Conservation (phyloP, 306 rosid species). For the Bauhinia variegata region DNA sequence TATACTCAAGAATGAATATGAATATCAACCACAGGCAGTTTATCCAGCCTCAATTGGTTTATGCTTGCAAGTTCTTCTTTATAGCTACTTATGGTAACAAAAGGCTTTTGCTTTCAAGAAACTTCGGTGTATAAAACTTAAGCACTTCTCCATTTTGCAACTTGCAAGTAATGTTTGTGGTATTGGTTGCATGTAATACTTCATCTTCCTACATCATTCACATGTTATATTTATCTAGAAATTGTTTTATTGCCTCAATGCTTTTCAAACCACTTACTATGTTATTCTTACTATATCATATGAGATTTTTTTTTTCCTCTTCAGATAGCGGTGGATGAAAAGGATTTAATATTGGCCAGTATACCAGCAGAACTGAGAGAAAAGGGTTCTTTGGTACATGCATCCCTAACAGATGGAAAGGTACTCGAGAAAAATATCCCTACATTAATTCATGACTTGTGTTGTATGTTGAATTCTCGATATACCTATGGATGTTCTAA, state of each 20-base stretch:
- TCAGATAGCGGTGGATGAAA: slow-evolving; percentile 78
- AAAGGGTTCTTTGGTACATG: slow-evolving; percentile 66
- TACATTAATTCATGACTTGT: slow-evolving; percentile 9
- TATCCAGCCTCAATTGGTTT: slow-evolving; percentile 1
- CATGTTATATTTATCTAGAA: slow-evolving; percentile 12
- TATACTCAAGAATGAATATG: too few species aligned
- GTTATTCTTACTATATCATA: too few species aligned
- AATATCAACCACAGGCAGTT: neutral
- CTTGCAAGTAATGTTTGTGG: neutral
- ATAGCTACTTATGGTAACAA: neutral
- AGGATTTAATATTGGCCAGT: slow-evolving; percentile 74
- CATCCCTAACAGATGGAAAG: slow-evolving; percentile 80
- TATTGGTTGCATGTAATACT: slow-evolving; percentile 6
- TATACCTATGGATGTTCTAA: neutral
- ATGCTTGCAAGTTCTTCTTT: neutral
- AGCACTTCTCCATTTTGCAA: slow-evolving; percentile 11
- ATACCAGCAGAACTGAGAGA: slow-evolving; percentile 70
- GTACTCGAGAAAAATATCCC: slow-evolving; percentile 40
- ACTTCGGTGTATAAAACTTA: neutral
- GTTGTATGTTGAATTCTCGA: neutral
- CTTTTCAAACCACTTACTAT: slow-evolving; percentile 6
- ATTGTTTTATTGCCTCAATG: neutral
- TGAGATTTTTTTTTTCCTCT: slow-evolving; percentile 30
- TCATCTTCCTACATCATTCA: slow-evolving; percentile 27
- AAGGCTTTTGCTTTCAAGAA: slow-evolving; percentile 5